Base-by-base conservation (phyloP, 2,329 filamentous ascomycete genomes). In the Colletotrichum chlorophyti region DNA sequence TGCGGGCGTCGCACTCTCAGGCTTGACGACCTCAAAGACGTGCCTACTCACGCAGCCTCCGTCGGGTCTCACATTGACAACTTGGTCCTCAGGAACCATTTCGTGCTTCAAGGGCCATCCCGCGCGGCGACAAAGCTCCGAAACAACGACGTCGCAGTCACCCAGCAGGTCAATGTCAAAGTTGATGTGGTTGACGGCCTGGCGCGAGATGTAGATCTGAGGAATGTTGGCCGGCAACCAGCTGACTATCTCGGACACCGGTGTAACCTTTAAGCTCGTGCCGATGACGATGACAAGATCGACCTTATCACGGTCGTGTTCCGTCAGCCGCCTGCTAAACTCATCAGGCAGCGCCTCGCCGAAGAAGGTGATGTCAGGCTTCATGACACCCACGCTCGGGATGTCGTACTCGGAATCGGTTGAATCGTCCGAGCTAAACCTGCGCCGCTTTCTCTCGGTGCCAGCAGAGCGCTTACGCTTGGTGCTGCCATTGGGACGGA, bases 321-420 rank as follows among this genome's bases (percentile, higher is more conserved):
- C 83, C n/a, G 91, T 86, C 12, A 98, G 83, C 7, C 93, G 89
- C 46, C 85, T 80, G 55, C 90, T 90, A 74, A 99, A 99, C 65
- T 86, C 84, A 65, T 91, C 87, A 0, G 94, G 93, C 1, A 99
- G 87, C 47, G 88, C 83, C 76, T 99, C 95, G 65, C 94, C 94
- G 68, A 98, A 98, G 79, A 99, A 98, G 42, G 92, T 98, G 70
- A 99, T 98, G 76, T 98, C 94, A 8, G 95, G 95, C 81, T 91
- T 97, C 92, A 96, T 96, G 70, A 96, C 87, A 54, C 91, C 92
- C 3, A 87, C 84, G 43, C 83, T 80, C 2, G 87, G 86, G 34
- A 90, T 85, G 61, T 78, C 74, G 63, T 78, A 81, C 35, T 80
- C 78, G 24, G 77, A 76, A 50, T 82, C 79, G 12, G 80, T 76